These are phyloP conservation scores for Debaryomyces prosopidis DNA, from an alignment of 805 yeast genomes.

Conservation along the genomic window DNA sequence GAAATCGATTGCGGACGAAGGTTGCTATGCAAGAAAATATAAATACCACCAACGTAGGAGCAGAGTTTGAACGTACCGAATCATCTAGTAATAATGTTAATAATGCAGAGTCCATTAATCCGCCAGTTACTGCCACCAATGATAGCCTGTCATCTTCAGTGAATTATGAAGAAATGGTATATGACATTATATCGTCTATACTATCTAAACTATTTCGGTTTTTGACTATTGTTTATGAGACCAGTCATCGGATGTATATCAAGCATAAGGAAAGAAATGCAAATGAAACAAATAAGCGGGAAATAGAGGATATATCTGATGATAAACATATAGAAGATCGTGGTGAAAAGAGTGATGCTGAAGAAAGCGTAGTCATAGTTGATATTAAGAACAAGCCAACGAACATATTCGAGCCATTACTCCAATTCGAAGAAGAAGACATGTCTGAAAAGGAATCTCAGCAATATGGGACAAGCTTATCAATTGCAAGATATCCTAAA, in stretches of 20 bases:
- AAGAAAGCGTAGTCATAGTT: constrained; percentile 7
- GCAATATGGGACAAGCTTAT: constrained; percentile 10
- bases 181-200: neutral
- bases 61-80: no score
- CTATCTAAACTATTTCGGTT: neutral
- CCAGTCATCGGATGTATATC: neutral
- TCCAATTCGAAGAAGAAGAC: neutral
- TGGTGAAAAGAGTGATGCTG: neutral
- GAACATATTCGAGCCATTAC: constrained; percentile 2
- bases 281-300: no score
- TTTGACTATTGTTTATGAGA: neutral
- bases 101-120: neutral
- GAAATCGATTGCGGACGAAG: no score
- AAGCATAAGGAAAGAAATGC: neutral
- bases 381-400: neutral
- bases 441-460: neutral
- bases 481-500: constrained; percentile 1
- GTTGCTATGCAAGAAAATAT: no score
- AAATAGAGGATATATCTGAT: no score
- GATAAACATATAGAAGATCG: neutral
- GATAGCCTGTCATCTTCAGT: neutral
- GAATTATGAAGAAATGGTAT: neutral
- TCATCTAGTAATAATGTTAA: no score
- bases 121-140: neutral
- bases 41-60: no score